These are phyloP conservation scores for Dysphania ambrosioides DNA, from an alignment of 148 eudicot genomes.

Conservation along the genomic window DNA sequence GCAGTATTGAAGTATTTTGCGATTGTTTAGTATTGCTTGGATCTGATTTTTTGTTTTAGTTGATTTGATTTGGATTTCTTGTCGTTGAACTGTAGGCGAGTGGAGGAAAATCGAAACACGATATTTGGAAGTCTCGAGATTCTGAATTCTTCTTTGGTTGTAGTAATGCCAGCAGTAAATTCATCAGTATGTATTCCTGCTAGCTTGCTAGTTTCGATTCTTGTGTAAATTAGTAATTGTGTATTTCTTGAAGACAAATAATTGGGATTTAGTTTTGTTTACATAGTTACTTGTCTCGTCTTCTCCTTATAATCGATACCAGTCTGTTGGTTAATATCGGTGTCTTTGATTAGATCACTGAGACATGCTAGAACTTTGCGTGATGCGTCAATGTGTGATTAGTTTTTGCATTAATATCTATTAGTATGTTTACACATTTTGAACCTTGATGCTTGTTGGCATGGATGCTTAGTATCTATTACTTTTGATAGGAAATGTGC, in stretches of 20 bases:
- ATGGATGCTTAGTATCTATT: too few species aligned
- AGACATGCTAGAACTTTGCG: too few species aligned
- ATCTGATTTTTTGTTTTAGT: conserved; percentile 33
- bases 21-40: conserved; percentile 27
- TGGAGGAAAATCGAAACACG: conserved; percentile 52
- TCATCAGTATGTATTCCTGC: conserved; percentile 45
- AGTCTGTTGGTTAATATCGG: too few species aligned
- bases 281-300: background rate
- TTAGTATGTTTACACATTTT: too few species aligned
- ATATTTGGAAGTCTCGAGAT: conserved; percentile 69
- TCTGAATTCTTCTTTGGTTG: conserved; percentile 75
- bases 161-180: conserved; percentile 63
- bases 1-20: background rate
- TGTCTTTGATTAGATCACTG: too few species aligned
- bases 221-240: too few species aligned
- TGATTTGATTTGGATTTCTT: conserved; percentile 24
- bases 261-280: too few species aligned
- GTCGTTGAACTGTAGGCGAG: conserved; percentile 38
- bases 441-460: too few species aligned
- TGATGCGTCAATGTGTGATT: too few species aligned
- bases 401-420: too few species aligned
- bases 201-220: background rate
- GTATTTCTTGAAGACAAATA: too few species aligned
- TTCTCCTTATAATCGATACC: background rate
- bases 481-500: too few species aligned